Base-by-base conservation (phyloP, 2,329 filamentous ascomycete species). In the Colletotrichum cuscutae region DNA sequence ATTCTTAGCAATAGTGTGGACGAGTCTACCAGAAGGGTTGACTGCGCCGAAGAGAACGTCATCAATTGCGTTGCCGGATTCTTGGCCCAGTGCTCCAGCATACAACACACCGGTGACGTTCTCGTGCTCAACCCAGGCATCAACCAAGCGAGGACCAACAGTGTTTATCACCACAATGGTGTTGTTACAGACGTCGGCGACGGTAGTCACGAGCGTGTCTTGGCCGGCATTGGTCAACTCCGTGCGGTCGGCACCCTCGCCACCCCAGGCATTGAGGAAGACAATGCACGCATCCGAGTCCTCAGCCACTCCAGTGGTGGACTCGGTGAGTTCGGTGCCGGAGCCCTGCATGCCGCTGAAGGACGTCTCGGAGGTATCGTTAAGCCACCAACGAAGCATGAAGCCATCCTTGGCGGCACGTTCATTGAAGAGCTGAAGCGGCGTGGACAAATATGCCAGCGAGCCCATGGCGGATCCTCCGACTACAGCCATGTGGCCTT, bases 381-480 rank as follows among this genome's bases (percentile, higher is more conserved):
- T 84, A 91, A 26, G 91, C 89, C 75, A 92, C 84, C 53, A 94
- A 84, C 78, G 92, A 94, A 0, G 91, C 0, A 94, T 82, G 0
- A 91, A 91, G 5, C 91, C 92, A 72, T 90, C 89, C 78, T 93
- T 89, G 80, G 92, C 94, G 52, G 89, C 90, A 77, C 91, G 88
- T 75, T 94, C 90, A 24, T 85, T 82, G 37, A 92, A 80, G 0
- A 89, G 89, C 59, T 91, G 87, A 46, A 88, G 87, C 0, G 90
- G 90, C 0, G 89, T 82, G 52, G 85, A 83, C 32, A 89, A 79
- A 49, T 85, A 85, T 0, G 86, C 81, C 1, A 86, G 85, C 0
- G 85, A 84, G 12, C 82, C 84, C 52, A 70, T 71, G 28, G 68
- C 72, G 54, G 77, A 77, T 24, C 76, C 76, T 13, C 73, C 80